A percentile compares a stretch with the other conserved stretches of the same genome.
Evolutionary conservation across 2,329 filamentous ascomycete genomes (phyloP).

Genomic region (Xylaria sp.): DNA sequence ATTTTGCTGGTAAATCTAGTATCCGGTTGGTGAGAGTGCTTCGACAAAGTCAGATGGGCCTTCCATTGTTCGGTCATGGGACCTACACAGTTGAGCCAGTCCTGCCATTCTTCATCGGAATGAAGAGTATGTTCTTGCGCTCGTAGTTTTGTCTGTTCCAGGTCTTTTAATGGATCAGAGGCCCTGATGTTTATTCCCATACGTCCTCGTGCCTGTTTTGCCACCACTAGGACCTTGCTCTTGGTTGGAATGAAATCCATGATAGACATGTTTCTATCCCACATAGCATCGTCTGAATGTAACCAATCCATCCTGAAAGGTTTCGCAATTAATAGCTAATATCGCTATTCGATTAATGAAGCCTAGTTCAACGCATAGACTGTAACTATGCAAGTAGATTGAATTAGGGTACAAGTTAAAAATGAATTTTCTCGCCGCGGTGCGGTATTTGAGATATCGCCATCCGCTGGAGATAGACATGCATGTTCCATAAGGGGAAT

Average conservation of each 20-base stretch:
- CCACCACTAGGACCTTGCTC: slow-evolving; percentile 1
- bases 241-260: not conserved
- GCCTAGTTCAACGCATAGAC: not conserved
- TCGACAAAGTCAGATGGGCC: not conserved
- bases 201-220: not conserved
- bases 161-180: not conserved
- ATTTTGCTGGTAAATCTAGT: not conserved
- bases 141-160: not conserved
- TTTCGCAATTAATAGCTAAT: not conserved
- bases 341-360: not conserved
- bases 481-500: not conserved
- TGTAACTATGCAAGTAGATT: not conserved
- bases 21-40: not conserved
- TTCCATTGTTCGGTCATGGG: not conserved
- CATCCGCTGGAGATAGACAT: not conserved
- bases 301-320: slow-evolving; percentile 13
- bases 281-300: slow-evolving; percentile 3
- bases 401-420: not conserved
- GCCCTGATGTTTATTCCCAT: not conserved
- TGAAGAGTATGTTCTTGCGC: not conserved
- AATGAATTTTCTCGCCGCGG: too few relatives aligned
- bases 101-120: slow-evolving; percentile 14
- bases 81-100: slow-evolving; percentile 5
- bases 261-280: slow-evolving; percentile 10
- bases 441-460: not conserved